phyloP scores from a whole-genome alignment of 1,284 basidiomycete species.

The Stygiomarasmius scandens region DNA sequence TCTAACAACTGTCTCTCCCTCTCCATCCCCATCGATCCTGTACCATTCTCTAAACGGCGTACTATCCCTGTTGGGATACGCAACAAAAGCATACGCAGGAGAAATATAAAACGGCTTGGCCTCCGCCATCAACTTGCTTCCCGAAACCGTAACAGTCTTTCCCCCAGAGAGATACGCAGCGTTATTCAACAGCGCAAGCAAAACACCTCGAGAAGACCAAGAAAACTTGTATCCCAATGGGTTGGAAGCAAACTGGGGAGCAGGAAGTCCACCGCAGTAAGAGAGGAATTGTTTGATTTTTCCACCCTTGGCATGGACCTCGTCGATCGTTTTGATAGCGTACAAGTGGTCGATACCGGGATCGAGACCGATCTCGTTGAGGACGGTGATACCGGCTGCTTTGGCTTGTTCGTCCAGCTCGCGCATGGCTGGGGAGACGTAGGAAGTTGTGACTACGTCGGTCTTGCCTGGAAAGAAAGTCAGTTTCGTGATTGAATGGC shows the following conservation, averaged over 20 bases:
- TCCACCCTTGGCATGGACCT: conserved; percentile 93
- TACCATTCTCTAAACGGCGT: conserved; percentile 87
- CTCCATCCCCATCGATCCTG: conserved; percentile 69
- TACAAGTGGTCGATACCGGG: conserved; percentile 95
- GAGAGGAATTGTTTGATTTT: conserved; percentile 96
- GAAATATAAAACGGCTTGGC: conserved; percentile 96
- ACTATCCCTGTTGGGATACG: conserved; percentile 97
- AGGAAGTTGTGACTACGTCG: conserved; percentile 96
- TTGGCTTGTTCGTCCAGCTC: conserved; percentile 85
- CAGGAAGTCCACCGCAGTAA: conserved; percentile 96
- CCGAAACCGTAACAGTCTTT: conserved; percentile 63
- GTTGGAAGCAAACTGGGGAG: conserved; percentile 89
- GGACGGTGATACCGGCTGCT: conserved; percentile 91
- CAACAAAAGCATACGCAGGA: conserved; percentile 95
- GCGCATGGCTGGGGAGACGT: conserved; percentile 89
- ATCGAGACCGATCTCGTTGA: conserved; percentile 99
- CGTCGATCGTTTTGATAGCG: conserved; percentile 95
- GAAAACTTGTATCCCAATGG: conserved; percentile 99
- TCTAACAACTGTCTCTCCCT: conserved; percentile 90
- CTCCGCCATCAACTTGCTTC: conserved; percentile 80
- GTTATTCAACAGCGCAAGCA: conserved; percentile 92
- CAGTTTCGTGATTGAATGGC: not conserved
- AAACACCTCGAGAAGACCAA: conserved; percentile 96
- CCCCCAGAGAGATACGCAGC: conserved; percentile 80
- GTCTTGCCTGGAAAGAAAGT: conserved; percentile 58